phyloP scores from a whole-genome alignment of 2,329 filamentous ascomycete species.

The Cyphellophora attinorum region DNA sequence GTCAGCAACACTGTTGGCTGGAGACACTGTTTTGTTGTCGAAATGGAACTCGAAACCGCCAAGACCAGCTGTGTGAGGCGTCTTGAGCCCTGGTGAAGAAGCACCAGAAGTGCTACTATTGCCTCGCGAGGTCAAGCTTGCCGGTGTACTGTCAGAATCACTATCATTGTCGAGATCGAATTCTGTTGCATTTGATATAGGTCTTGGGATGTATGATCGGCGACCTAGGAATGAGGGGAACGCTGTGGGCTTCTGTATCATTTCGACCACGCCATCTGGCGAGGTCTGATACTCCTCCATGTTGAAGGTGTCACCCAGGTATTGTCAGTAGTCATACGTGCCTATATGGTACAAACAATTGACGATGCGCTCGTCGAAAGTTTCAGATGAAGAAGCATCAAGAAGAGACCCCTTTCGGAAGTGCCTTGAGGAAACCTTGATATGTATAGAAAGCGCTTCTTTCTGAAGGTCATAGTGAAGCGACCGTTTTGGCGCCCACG shows the following conservation, averaged over 20 bases:
- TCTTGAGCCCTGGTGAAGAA: slow-evolving; percentile 73
- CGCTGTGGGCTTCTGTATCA: slow-evolving; percentile 14
- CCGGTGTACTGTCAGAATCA: slow-evolving; percentile 19
- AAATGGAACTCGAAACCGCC: slow-evolving; percentile 53
- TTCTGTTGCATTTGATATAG: slow-evolving; percentile 25
- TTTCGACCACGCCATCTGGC: slow-evolving; percentile 10
- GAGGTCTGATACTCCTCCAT: slow-evolving; percentile 15
- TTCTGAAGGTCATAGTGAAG: no score
- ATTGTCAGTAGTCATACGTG: no score
- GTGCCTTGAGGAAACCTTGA: slow-evolving; percentile 1
- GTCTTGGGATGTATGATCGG: slow-evolving; percentile 14
- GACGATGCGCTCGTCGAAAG: no score
- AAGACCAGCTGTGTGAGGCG: slow-evolving; percentile 55
- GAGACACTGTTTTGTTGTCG: slow-evolving; percentile 39
- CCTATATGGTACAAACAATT: no score
- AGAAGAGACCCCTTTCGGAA: background rate
- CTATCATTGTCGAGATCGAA: slow-evolving; percentile 28
- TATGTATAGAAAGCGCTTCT: background rate
- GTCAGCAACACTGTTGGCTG: slow-evolving; percentile 57
- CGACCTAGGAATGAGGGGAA: slow-evolving; percentile 11
- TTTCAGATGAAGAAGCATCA: background rate
- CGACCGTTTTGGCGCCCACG: background rate
- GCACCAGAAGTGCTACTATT: slow-evolving; percentile 73
- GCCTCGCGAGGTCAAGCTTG: slow-evolving; percentile 13
- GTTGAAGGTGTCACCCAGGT: slow-evolving; percentile 3